Base-by-base conservation (phyloP, 768 basidiomycete species). In the Exidia glandulosa region DNA sequence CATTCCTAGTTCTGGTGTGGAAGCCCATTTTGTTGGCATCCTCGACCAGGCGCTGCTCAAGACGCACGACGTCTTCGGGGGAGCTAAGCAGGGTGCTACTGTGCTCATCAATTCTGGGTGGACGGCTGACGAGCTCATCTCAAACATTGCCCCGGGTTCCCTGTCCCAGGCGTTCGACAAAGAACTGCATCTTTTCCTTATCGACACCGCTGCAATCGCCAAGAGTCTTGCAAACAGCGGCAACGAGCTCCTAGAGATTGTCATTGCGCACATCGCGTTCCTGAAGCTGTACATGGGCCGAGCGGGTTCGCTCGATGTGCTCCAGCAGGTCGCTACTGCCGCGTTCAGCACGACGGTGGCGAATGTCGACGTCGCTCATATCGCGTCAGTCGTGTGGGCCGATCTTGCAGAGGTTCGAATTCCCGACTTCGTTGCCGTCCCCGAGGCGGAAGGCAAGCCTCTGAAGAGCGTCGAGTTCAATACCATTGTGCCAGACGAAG, bases 231-330 rank as follows among this genome's bases (percentile, higher is more conserved):
- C 69, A 4, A 56, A 66, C 41, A 57, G 60, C 55, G 64, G 61
- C 23, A 63, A 63, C 57, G 59, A 65, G 4, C 61, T 59, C 32
- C 54, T 65, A n/a, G 79, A 87, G 65, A 77, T 75, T 63, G 71
- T 89, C 62, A 67, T 90, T 34, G 80, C 84, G 47, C 82, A 90
- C 65, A 76, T 94, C 31, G 87, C 88, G 1, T 90, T 97, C 77
- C 72, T 97, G 67, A 79, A 90, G 58, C 77, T 98, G 32, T 98
- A 88, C 73, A 75, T 92, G 41, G 89, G 87, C 31, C 72, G 76
- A 56, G 73, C 75, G n/a, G 85, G 84, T 6, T 79, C 74, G 27
- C 79, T 86, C 67, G 69, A 71, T 1, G 70, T 77, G 5, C 75
- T 90, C 19, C 67, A 78, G 23, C 79, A 80, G 66, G 66, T 88